Base-by-base conservation (phyloP, 306 rosid species). In the Cercis canadensis region DNA sequence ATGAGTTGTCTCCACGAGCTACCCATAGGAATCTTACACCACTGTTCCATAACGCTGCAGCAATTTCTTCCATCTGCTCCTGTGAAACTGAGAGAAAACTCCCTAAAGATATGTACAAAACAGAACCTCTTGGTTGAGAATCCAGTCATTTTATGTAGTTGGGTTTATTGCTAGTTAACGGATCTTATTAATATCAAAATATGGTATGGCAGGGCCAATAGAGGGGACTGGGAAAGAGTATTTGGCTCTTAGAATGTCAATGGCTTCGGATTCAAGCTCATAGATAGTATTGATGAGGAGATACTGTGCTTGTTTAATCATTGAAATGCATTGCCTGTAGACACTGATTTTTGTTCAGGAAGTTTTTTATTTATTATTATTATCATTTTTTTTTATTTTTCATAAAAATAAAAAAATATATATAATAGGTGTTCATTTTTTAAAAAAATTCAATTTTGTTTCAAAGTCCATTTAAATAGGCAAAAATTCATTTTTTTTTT, bases 41-140 rank as follows among this genome's bases (percentile, higher is more conserved):
- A 50, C 87, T 78, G 2, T 68, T 61, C 8, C 9, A 4, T 53
- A 86, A 24, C 3, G 86, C 82, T 5, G 63, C 67, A 8, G 53
- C 74, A 2, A 86, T 67, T 53, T 82, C 87, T 31, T 74, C 85
- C 80, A 83, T 80, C 54, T 86, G 84, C 33, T 70, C 51, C 5
- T 29, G 59, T 5, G 87, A 71, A 66, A 78, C 47, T 1, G 84
- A 70, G 8, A 77, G 81, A 24, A 17, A 80, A 31, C 87, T 83
- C 49, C 86, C 90, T 29, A 80, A 34, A 5, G 84, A 64, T 53
- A 83, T 17, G 41, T 80, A 72, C 29, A 86, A 15, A 14, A 86
- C 90, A 17, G 87, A 86, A 24, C 52, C 24, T 15, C 7, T 5
- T 21, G 84, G 84, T 53, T 86, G 86, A 51, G 39, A 45, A 54